Base-by-base conservation (phyloP, 805 yeast species). In the Schwanniomyces vanrijiae region DNA sequence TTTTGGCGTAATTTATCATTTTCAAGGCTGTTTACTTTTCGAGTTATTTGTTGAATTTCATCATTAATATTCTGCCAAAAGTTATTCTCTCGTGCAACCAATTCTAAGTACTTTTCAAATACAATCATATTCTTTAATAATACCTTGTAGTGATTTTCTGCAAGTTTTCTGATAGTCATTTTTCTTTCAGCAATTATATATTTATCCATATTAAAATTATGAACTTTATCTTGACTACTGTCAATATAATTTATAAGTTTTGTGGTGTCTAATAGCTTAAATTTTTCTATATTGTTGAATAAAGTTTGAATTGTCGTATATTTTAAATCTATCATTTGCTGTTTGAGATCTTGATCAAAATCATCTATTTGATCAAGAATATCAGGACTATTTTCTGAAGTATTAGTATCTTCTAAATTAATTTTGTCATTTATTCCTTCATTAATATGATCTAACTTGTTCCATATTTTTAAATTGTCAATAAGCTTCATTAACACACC, bases 101-200 rank as follows among this genome's bases (percentile, higher is more conserved):
- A 33, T 6, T 45, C 47, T 4, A 58, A 49, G 46, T 60, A 68
- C 49, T 55, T 56, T 41, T 68, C 71, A 14, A 60, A 53, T 14
- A 68, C 56, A 13, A 66, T 44, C 56, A 69, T 56, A 37, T 59
- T 64, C 43, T 67, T 68, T 7, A 61, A 52, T 9, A 60, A 57
- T 13, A 66, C 44, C 29, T 50, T 25, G 34, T 65, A 66, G 38
- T 58, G 56, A 13, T 51, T 46, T 4, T 46, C 43, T 1, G 62
- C 46, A 2, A 66, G 18, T 5, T 42, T 46, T 20, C 52, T 44
- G 4, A 66, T 28, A 29, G 50, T 49, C 3, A 33, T 37, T 31
- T 45, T 42, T 20, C 52, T 45, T 2, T 20, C 20, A 19, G 44
- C 22, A 3, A 59, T 22, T n/a, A 39, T 43, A 3, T 21, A 19